Conservation (phyloP, 306 rosid species). For the Lithocarpus polystachyus region DNA sequence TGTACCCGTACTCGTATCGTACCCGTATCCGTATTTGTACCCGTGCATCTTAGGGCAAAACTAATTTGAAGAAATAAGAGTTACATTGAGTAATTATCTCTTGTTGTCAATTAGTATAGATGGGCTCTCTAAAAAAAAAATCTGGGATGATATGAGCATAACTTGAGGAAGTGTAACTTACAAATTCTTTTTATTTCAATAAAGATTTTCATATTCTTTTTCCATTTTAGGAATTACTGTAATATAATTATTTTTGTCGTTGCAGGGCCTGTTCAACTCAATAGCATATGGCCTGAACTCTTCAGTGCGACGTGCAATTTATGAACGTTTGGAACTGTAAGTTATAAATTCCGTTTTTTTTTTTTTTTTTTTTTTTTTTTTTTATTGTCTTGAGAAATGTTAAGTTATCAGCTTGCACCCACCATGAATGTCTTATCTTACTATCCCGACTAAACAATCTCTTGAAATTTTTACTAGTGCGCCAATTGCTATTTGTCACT, state of each 20-base stretch:
- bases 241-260: neutral
- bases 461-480: neutral
- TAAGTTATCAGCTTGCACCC: neutral
- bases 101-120: neutral
- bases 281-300: slow-evolving; percentile 97
- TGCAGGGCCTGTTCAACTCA: slow-evolving; percentile 95
- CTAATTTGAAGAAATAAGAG: neutral
- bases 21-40: no score
- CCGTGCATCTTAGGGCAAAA: neutral
- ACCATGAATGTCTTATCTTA: slow-evolving; percentile 15
- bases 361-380: neutral
- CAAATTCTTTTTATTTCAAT: neutral
- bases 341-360: slow-evolving; percentile 18
- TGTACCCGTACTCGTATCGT: no score
- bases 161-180: neutral
- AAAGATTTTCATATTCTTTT: neutral
- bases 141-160: neutral
- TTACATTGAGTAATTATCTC: neutral
- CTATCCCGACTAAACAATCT: neutral
- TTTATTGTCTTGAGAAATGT: neutral
- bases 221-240: neutral
- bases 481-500: neutral
- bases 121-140: no score
- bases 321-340: slow-evolving; percentile 85
- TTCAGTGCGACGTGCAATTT: slow-evolving; percentile 87